Base-by-base conservation (phyloP, 306 rosid genomes). In the Canavalia gladiata region DNA sequence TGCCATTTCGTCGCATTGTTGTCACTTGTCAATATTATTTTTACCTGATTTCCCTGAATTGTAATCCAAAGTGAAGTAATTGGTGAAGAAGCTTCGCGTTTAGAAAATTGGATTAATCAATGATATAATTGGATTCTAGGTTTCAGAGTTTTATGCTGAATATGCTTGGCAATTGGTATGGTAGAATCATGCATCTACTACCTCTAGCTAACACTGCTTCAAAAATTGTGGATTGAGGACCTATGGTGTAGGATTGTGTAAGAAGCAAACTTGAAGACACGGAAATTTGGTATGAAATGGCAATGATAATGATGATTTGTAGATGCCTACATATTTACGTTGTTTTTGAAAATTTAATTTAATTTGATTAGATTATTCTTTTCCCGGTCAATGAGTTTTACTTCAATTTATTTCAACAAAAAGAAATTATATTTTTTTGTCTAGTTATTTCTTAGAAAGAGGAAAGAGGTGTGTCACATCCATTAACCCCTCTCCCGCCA, bases 281-380 rank as follows among this genome's bases (percentile, higher is more conserved):
- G 60, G 31, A 54, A 62, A 28, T 33, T 25, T 51, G 43, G 31
- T 43, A 29, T 83, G 69, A 83, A 70, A 39, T 60, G 72, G 68
- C 37, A 59, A 76, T 39, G 78, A n/a, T 69, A 63, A 39, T 68
- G 68, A 76, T 57, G 50, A 34, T 71, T 29, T 82, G 42, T 75
- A 59, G 49, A 45, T 29, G 63, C 68, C 39, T 68, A 58, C 73
- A 31, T 74, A 52, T 63, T 74, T 35, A 12, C 41, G 3, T 45
- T 30, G 5, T 45, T 45, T 6, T 66, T 28, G 3, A 13, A 67
- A 10, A 4, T 6, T 29, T 11, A 5, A 12, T 13, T 72, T n/a
- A 30, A 3, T 71, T 71, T 45, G 1, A 0, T 1, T 56, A 12
- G 8, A 46, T 12, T 49, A 46, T 29, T 46, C 8, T 1, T 4